Conservation (phyloP, 352 stramenopile genomes). For the Phytophthora chlamydospora region DNA sequence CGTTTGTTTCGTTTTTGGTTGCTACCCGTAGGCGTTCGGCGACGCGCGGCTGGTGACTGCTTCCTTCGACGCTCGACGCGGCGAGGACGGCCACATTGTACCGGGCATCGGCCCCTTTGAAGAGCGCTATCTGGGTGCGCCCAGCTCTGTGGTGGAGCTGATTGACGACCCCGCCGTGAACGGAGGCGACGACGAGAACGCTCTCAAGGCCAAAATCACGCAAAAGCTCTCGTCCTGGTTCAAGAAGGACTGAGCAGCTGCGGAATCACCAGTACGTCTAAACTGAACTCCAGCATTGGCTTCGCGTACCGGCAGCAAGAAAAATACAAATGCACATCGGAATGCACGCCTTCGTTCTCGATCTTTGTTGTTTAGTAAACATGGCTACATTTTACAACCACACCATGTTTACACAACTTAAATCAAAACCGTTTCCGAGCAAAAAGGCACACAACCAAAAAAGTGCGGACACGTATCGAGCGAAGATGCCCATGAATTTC, state of each 20-base stretch:
- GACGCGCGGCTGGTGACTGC: slow-evolving; percentile 81
- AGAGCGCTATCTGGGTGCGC: slow-evolving; percentile 59
- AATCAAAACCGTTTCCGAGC: background rate
- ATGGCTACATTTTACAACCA: background rate
- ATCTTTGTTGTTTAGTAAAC: slow-evolving; percentile 9
- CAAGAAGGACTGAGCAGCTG: slow-evolving; percentile 30
- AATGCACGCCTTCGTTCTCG: slow-evolving; percentile 6
- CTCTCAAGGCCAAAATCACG: slow-evolving; percentile 51
- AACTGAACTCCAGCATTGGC: slow-evolving; percentile 1
- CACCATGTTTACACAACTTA: background rate
- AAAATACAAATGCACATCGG: slow-evolving; percentile 11
- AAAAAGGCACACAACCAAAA: background rate
- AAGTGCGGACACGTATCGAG: slow-evolving; percentile 1
- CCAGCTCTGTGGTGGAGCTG: slow-evolving; percentile 43
- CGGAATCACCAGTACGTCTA: background rate
- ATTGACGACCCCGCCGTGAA: slow-evolving; percentile 36
- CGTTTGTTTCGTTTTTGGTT: background rate
- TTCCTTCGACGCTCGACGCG: slow-evolving; percentile 71
- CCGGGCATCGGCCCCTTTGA: slow-evolving; percentile 83
- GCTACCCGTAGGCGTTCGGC: slow-evolving; percentile 50
- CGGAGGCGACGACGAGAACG: slow-evolving; percentile 34
- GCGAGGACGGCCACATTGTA: slow-evolving; percentile 65
- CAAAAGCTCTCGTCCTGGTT: slow-evolving; percentile 45
- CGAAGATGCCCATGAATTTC: slow-evolving; percentile 55
- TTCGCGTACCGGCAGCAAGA: slow-evolving; percentile 8